Base-by-base conservation (phyloP, 805 yeast species). In the Debaryomyces tyrocola region DNA sequence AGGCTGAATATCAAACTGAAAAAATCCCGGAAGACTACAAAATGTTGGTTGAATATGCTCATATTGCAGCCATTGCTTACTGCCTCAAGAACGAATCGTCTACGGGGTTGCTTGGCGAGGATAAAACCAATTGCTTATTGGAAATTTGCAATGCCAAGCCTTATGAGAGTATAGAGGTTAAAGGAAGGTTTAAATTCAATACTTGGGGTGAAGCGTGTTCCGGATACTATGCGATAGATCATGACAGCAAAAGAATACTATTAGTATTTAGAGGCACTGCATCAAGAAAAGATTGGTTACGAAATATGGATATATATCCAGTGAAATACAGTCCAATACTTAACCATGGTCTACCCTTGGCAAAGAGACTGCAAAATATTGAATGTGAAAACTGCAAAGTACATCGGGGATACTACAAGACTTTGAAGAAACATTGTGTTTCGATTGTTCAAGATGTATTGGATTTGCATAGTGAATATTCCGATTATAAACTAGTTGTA, bases 211-310 rank as follows among this genome's bases (percentile, higher is more conserved):
- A 76, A 12, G 63, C 66, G 1, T 85, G 87, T 0, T 70, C 83
- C 3, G 88, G 87, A 0, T 75, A 64, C 54, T 69, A 80, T 20
- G 79, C 81, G 7, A 65, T 75, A 8, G 86, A 83, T 58, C 74
- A 73, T 49, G 51, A 52, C 2, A 56, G 60, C 17, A 58, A 70
- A 37, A 70, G 75, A 40, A 65, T 86, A 4, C 59, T 77, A 17
- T 60, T 83, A 36, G 78, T 72, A 0, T 83, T 82, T 53, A 74
- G 90, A 64, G 94, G 94, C 4, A 80, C 90, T 0, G 66, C 82
- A 1, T 74, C 84, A 7, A 59, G 72, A 12, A 71, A 74, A 36
- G 94, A 87, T 58, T 83, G 87, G 85, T 45, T 74, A 10, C 73
- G 81, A 28, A 86, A 87, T 63, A 67, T 84, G 40, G 71, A 74